Evolutionary conservation across 768 basidiomycete genomes (phyloP), one percentile per base, ranked within the genome.

Genomic region (Pleurotus pulmonarius): DNA sequence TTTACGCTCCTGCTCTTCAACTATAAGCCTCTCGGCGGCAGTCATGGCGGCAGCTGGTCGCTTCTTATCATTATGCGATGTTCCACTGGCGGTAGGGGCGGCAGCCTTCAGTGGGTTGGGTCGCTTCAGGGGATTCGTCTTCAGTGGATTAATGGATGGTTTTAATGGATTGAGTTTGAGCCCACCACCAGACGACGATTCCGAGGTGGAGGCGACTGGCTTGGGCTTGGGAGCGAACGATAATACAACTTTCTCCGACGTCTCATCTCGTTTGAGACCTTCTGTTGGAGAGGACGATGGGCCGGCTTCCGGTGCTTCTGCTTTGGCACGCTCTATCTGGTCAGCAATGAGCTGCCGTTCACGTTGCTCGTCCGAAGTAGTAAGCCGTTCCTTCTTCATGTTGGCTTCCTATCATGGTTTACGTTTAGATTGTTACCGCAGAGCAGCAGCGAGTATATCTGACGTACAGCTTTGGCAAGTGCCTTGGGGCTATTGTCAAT

Each of bases 401-500:
- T 84, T 86, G 13, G 91, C 90, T 70, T 92, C 92, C 81, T 91
- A 67, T 29, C 59, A 55, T 49, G 22, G 57, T 18, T 48, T 52
- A 56, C 44, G 29, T 12, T 62, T 56, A 18, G 40, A 38, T 61
- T 18, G 60, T 49, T 55, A 37, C 45, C 22, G 39, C 37, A 4
- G 29, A 25, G 34, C 47, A 56, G 43, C 46, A 56, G 43, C 47
- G 29, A 16, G 16, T 41, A 37, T 15, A 56, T 37, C 41, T 37
- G 43, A 73, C 81, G 63, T 60, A 90, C 90, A 71, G 88, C 87
- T 75, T 94, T 93, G 6, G 91, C 92, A 34, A 99, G 77, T 1
- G 97, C 94, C 64, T 94, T 92, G 12, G 97, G 97, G 56, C 90
- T 91, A 70, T 82, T 98, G 70, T 99, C 97, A 54, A 99, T 91